A percentile compares a stretch with the other conserved stretches of the same genome.
These are phyloP conservation scores for Iberis amara DNA, from an alignment of 441 rosid species.

Conservation along the genomic window DNA sequence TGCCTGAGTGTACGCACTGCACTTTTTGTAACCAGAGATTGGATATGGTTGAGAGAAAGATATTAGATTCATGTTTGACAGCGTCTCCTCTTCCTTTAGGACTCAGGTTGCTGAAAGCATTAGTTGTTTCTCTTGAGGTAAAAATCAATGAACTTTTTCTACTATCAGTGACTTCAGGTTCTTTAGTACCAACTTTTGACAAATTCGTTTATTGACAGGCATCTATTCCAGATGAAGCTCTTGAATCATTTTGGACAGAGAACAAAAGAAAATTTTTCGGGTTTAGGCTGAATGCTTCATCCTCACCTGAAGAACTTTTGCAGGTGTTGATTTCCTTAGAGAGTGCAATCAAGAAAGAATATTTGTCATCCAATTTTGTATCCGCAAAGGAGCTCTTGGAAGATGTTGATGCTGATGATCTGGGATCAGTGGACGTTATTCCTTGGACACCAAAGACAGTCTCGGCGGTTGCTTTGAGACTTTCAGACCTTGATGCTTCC, in stretches of 20 bases:
- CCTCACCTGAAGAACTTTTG: conserved; percentile 61
- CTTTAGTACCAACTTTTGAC: conserved; percentile 13
- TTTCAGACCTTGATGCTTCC: conserved; percentile 72
- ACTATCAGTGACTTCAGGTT: background rate
- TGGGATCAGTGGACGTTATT: conserved; percentile 44
- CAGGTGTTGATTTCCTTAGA: conserved; percentile 76
- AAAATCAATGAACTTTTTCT: conserved; percentile 5
- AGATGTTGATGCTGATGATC: conserved; percentile 30
- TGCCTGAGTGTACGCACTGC: conserved; percentile 51
- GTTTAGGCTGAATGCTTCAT: conserved; percentile 45
- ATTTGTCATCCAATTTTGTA: conserved; percentile 56
- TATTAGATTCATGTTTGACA: conserved; percentile 24
- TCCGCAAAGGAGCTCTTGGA: conserved; percentile 66
- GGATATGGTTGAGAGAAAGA: conserved; percentile 33
- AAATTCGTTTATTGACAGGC: conserved; percentile 43
- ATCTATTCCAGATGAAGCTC: conserved; percentile 73
- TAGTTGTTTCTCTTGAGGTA: conserved; percentile 66
- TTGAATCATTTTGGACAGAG: conserved; percentile 71
- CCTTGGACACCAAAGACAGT: conserved; percentile 91
- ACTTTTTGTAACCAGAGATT: conserved; percentile 58
- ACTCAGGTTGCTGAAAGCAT: conserved; percentile 62
- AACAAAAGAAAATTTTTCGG: conserved; percentile 54
- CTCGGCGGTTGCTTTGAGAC: conserved; percentile 80
- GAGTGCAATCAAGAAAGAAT: conserved; percentile 63
- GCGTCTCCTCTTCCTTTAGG: conserved; percentile 64